These are phyloP conservation scores for Primulina eburnea DNA, from an alignment of 257 asterid genomes.

Conservation along the genomic window DNA sequence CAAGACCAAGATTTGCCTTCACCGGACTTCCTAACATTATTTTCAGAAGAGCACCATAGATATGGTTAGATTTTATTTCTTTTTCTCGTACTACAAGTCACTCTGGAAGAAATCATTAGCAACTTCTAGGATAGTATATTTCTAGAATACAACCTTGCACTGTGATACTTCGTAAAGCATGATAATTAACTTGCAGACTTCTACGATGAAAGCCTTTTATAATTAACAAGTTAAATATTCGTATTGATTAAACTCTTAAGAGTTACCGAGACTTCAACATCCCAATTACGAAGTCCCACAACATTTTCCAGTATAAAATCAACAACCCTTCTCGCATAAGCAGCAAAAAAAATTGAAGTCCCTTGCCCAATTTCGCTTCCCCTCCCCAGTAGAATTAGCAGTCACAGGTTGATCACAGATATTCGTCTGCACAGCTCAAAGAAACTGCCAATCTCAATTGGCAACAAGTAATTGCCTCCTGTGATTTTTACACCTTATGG, in stretches of 20 bases:
- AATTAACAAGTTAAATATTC: background rate
- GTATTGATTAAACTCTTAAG: background rate
- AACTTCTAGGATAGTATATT: background rate
- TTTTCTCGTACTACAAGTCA: background rate
- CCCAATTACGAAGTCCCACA: background rate
- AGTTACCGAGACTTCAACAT: background rate
- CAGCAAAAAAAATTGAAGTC: background rate
- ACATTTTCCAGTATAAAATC: background rate
- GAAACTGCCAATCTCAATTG: background rate
- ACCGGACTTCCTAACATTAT: background rate
- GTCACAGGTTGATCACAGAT: background rate
- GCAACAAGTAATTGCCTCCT: background rate
- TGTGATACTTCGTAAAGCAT: background rate
- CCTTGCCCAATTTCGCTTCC: background rate
- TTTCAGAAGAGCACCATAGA: constrained; percentile 1
- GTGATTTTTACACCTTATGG: background rate
- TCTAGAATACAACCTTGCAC: background rate
- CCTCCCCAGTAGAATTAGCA: background rate
- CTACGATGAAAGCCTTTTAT: background rate
- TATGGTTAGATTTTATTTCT: background rate
- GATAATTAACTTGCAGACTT: background rate
- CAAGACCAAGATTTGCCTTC: background rate
- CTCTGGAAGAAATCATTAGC: background rate
- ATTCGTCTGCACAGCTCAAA: background rate
- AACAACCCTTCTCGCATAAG: background rate